phyloP scores from a whole-genome alignment of 805 yeast species.

The Sugiyamaella americana region DNA sequence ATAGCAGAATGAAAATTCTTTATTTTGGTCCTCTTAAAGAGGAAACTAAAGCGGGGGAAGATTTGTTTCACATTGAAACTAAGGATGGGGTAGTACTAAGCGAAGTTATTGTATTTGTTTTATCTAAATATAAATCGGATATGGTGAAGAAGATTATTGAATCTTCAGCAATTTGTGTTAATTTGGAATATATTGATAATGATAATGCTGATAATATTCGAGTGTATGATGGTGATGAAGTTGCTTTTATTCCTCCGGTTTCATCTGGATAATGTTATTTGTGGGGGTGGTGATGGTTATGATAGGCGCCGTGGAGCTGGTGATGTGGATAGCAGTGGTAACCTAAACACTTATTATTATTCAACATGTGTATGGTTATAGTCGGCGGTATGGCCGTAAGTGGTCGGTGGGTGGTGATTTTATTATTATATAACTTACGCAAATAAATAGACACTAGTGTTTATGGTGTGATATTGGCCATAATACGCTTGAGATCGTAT shows the following conservation, averaged over 20 bases:
- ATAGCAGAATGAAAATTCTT: constrained; percentile 5
- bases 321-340: no score
- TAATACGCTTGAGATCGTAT: no score
- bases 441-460: no score
- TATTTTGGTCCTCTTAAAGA: constrained; percentile 10
- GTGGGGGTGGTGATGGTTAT: no score
- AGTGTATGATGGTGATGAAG: constrained; percentile 4
- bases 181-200: constrained; percentile 7
- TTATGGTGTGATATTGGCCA: no score
- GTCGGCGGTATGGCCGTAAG: no score
- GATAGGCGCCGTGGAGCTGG: no score
- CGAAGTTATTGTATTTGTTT: neutral
- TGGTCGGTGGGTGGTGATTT: no score
- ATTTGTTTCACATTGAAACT: neutral
- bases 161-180: constrained; percentile 7
- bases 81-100: neutral
- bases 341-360: no score
- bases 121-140: neutral
- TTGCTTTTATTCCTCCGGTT: constrained; percentile 10
- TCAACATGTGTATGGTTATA: no score
- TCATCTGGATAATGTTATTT: constrained; percentile 10
- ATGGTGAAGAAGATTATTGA: neutral
- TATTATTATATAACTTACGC: no score
- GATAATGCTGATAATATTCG: neutral
- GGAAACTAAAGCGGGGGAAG: neutral